phyloP scores from a whole-genome alignment of 257 asterid genomes.

The Solanum boliviense region DNA sequence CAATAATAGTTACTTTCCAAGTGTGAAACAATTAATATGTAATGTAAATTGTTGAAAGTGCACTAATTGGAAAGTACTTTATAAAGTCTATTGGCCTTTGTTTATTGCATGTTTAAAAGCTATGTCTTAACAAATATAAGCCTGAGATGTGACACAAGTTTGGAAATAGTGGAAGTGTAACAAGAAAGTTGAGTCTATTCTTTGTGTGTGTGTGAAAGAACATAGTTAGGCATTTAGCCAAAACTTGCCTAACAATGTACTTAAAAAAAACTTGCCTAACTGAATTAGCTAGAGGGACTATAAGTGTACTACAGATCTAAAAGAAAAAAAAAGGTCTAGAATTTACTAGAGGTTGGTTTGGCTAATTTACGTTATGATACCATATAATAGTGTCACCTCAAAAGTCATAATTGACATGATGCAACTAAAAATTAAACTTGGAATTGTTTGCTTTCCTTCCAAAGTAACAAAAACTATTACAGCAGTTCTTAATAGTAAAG shows the following conservation, averaged over 20 bases:
- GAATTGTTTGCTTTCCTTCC: neutral
- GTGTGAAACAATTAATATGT: neutral
- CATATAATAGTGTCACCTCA: neutral
- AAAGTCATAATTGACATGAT: neutral
- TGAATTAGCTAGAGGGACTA: neutral
- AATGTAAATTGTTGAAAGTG: neutral
- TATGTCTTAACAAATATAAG: no score
- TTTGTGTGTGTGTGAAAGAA: neutral
- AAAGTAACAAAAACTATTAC: neutral
- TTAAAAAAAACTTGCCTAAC: slow-evolving; percentile 1
- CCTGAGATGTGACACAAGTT: no score
- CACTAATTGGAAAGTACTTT: neutral
- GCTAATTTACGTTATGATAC: neutral
- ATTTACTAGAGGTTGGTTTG: neutral
- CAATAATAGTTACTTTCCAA: neutral
- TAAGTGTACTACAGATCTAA: neutral
- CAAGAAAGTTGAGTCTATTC: neutral
- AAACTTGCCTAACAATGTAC: neutral
- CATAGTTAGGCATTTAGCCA: neutral
- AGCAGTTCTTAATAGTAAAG: neutral
- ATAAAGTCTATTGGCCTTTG: neutral
- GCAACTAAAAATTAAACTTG: neutral
- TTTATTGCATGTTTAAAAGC: neutral
- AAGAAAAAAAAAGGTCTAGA: neutral
- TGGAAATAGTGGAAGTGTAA: no score